phyloP scores from a whole-genome alignment of 176 grass and related monocot species.

The Musa beccarii region DNA sequence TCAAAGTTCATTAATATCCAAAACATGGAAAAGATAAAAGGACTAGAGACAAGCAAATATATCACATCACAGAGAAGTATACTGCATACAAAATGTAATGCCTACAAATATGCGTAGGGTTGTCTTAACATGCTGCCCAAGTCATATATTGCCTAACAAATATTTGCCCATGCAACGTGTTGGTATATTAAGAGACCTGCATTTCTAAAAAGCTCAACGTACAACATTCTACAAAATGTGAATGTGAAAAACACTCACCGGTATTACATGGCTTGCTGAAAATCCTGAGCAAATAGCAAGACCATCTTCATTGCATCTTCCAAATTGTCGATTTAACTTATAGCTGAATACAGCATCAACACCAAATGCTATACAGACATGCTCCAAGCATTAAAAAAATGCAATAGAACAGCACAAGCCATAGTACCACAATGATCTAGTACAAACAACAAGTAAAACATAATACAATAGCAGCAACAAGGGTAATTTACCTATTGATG shows the following conservation, averaged over 20 bases:
- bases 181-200: background rate
- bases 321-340: constrained; percentile 89
- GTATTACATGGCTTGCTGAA: constrained; percentile 77
- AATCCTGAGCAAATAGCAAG: constrained; percentile 66
- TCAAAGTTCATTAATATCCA: background rate
- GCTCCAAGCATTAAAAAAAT: constrained; percentile 13
- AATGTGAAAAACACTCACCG: constrained; percentile 43
- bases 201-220: background rate
- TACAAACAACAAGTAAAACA: background rate
- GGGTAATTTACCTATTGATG: constrained; percentile 66
- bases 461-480: constrained; percentile 2
- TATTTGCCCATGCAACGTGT: background rate
- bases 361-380: constrained; percentile 67
- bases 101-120: background rate
- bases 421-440: background rate
- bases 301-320: constrained; percentile 90
- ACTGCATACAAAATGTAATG: background rate
- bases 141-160: background rate
- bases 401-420: background rate
- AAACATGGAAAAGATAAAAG: background rate
- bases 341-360: constrained; percentile 81
- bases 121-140: background rate
- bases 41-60: background rate
- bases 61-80: background rate
- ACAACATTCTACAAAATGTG: background rate